A percentile compares a stretch with the other conserved stretches of the same genome.
phyloP scores from a whole-genome alignment of 176 grass and related monocot genomes.

The Bolboschoenus planiculmis region DNA sequence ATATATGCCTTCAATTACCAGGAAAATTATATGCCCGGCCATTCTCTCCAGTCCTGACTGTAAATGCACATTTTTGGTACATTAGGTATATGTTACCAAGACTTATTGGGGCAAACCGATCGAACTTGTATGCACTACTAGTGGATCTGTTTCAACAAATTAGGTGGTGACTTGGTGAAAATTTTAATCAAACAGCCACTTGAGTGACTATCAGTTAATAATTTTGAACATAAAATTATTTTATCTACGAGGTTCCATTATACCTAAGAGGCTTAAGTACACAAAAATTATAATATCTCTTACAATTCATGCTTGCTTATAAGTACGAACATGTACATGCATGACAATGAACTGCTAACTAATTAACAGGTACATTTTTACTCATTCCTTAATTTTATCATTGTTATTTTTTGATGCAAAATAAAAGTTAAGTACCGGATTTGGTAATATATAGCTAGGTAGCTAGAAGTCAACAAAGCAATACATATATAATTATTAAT shows the following conservation, averaged over 20 bases:
- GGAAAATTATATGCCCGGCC: neutral
- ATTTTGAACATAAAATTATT: neutral
- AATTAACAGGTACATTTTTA: neutral
- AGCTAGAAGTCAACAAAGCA: neutral
- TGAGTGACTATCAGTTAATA: neutral
- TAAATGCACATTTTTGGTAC: neutral
- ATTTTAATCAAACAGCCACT: neutral
- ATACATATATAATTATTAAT: neutral
- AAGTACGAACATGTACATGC: neutral
- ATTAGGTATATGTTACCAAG: neutral
- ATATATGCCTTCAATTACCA: constrained; percentile 3
- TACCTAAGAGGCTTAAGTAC: neutral
- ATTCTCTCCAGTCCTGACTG: neutral
- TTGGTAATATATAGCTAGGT: too few species aligned
- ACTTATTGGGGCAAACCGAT: neutral
- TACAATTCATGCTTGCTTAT: neutral
- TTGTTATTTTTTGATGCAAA: too few species aligned
- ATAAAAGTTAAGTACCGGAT: too few species aligned
- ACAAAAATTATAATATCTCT: neutral
- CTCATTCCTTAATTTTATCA: neutral
- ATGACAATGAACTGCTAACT: neutral
- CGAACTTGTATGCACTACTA: too few species aligned
- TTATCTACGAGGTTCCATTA: neutral
- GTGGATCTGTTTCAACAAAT: constrained; percentile 6
- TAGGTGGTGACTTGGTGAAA: neutral